Evolutionary conservation across 352 stramenopile genomes (phyloP).

Genomic region (Globisporangium abappressorium): DNA sequence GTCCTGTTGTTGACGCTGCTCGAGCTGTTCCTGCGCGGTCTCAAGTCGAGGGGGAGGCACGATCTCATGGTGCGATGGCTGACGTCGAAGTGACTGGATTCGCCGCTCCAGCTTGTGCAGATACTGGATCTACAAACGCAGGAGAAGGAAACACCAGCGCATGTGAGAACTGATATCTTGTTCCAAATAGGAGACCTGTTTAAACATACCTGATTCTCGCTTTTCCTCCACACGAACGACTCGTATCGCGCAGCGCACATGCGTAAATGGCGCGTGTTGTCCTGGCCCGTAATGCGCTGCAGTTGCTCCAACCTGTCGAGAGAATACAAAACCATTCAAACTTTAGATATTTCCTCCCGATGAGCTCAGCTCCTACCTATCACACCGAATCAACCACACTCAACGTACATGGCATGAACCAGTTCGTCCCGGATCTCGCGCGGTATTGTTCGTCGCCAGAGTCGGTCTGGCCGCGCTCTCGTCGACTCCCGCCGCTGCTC

Average conservation of each 20-base stretch:
- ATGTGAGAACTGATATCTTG: neutral
- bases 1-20: constrained; percentile 7
- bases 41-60: neutral
- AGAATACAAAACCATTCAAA: neutral
- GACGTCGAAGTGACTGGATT: constrained; percentile 58
- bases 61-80: constrained; percentile 38
- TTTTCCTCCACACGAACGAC: constrained; percentile 71
- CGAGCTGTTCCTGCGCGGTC: constrained; percentile 11
- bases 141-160: neutral
- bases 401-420: constrained; percentile 28
- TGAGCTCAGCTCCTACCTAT: neutral
- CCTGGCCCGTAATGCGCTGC: constrained; percentile 54
- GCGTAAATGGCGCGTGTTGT: constrained; percentile 47
- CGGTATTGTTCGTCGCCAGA: constrained; percentile 22
- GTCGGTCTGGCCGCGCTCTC: constrained; percentile 3
- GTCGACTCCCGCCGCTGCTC: constrained; percentile 1
- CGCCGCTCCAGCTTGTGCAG: constrained; percentile 62
- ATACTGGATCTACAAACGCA: constrained; percentile 37
- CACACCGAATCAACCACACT: neutral
- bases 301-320: constrained; percentile 33
- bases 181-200: neutral
- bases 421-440: constrained; percentile 28
- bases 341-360: neutral
- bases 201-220: constrained; percentile 44
- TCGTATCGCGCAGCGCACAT: constrained; percentile 66